Base-by-base conservation (phyloP, 495 filamentous ascomycete species). In the Daldinia vernicosa region DNA sequence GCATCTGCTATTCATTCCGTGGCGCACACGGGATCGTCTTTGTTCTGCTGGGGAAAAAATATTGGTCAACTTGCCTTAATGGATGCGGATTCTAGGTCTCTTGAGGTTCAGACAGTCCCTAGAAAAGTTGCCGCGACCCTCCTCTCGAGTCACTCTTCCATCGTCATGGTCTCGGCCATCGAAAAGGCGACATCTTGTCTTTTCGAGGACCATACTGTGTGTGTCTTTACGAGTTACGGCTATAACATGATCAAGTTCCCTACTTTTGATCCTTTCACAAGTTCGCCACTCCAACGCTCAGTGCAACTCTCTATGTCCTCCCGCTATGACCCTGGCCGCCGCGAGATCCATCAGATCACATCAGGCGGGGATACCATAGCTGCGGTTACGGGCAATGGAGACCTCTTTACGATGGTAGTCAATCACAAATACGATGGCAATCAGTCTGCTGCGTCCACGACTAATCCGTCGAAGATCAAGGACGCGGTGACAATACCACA, bases 1-100 rank as follows among this genome's bases (percentile, higher is more conserved):
- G 95, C 94, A n/a, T 98, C 94, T 7, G 84, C 93, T 0, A 89
- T 96, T 17, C 95, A 99, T 77, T 97, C 93, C 0, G 94, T 95
- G 8, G 93, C 92, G 4, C 91, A 95, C 73, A 98, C 92, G 4
- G 82, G 84, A 1, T 85, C 88, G 2, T 93, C 93, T 24, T 82
- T 99, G 5, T 99, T 91, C 76, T 97, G 93, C 4, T 99, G 96
- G 84, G 95, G 95, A 19, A 97, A 95, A 78, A 99, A 98, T 70
- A 89, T 96, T 70, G 95, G 95, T 24, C 95, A 99, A 72, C 86
- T 99, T 52, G 96, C 95, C 4, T 83, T 99, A 47, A 91, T 98
- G 75, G 96, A 97, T 76, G 94, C 95, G 12, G 95, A 98, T 79
- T 93, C 96, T 40, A 89, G 93, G 19, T 97, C 94, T 0, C 88